Evolutionary conservation across 169 alveolate genomes (phyloP).

Genomic region (Amoebophrya sp.): DNA sequence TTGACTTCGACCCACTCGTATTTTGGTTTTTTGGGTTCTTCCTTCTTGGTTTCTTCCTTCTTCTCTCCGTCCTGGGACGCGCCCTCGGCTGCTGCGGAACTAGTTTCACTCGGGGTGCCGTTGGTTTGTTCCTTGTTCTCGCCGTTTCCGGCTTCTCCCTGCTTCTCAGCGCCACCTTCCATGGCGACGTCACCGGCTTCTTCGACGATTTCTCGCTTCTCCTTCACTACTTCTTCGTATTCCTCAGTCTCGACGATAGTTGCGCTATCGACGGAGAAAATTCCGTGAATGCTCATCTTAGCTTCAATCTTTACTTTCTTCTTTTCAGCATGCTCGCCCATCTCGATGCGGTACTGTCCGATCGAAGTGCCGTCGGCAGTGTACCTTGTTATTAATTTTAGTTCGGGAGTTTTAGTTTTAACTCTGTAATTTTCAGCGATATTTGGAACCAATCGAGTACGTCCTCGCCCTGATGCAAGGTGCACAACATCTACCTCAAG

Average conservation of each 20-base stretch:
- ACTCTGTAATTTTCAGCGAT: no score
- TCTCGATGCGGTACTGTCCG: slow-evolving; percentile 29
- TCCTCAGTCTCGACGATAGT: slow-evolving; percentile 40
- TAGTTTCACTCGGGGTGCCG: neutral
- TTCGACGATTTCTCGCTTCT: slow-evolving; percentile 21
- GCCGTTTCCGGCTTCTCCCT: neutral
- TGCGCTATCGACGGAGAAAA: slow-evolving; percentile 44
- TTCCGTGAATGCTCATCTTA: slow-evolving; percentile 49
- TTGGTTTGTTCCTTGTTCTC: neutral
- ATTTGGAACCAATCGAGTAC: no score
- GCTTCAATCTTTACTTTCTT: slow-evolving; percentile 48
- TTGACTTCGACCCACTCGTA: slow-evolving; percentile 18
- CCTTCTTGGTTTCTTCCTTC: neutral
- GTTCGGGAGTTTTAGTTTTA: no score
- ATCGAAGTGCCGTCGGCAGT: no score
- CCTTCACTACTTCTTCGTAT: slow-evolving; percentile 47
- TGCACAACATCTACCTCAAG: no score
- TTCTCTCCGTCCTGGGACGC: neutral
- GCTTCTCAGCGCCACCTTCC: neutral
- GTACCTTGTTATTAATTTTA: no score
- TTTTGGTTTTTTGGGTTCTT: neutral
- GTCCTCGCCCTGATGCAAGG: no score
- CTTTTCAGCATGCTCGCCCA: slow-evolving; percentile 33
- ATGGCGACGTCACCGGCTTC: neutral
- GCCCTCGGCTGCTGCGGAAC: neutral